Conservation (phyloP, 768 basidiomycete species). For the Russula sp. region DNA sequence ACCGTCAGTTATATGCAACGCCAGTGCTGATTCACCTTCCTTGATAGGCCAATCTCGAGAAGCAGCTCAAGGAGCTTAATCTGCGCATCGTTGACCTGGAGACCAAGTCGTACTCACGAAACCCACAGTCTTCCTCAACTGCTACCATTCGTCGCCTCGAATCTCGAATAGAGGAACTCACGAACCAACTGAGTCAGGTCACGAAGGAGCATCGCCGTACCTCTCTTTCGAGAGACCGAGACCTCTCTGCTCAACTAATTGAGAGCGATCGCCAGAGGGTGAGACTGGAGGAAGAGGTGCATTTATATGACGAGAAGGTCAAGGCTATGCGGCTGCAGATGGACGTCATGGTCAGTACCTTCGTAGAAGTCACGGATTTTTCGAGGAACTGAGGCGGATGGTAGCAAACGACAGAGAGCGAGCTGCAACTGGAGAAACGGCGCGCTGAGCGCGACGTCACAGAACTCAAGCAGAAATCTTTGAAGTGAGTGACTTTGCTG, state of each 20-base stretch:
- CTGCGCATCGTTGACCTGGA: conserved; percentile 78
- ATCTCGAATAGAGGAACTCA: conserved; percentile 65
- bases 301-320: conserved; percentile 51
- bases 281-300: conserved; percentile 61
- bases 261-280: conserved; percentile 57
- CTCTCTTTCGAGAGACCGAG: conserved; percentile 37
- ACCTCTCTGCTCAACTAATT: conserved; percentile 45
- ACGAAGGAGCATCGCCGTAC: conserved; percentile 37
- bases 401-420: conserved; percentile 64
- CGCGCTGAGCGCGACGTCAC: conserved; percentile 69
- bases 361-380: background rate
- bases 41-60: conserved; percentile 69
- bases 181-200: conserved; percentile 48
- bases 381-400: conserved; percentile 5
- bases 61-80: conserved; percentile 78
- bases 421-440: conserved; percentile 64
- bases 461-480: conserved; percentile 62
- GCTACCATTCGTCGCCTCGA: conserved; percentile 52
- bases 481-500: conserved; percentile 42
- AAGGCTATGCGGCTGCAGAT: conserved; percentile 48
- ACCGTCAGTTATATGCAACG: conserved; percentile 9
- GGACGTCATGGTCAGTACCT: conserved; percentile 49
- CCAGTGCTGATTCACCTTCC: background rate
- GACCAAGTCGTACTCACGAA: conserved; percentile 57
- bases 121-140: conserved; percentile 35